Conservation (phyloP, 352 stramenopile genomes). For the Peronospora belbahrii region DNA sequence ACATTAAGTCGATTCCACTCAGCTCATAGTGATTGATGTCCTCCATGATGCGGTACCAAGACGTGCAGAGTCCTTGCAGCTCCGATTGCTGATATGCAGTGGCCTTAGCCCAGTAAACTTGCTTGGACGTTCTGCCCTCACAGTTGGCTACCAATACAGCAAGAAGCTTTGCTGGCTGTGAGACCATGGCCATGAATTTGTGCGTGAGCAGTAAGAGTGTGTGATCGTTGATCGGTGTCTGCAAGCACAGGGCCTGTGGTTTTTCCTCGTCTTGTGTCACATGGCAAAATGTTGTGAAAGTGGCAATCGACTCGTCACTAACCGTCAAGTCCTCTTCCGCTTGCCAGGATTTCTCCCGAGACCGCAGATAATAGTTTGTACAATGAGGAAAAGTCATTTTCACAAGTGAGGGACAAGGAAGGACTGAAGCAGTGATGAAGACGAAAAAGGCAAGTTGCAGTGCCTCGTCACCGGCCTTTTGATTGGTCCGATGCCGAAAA, state of each 20-base stretch:
- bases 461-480: conserved; percentile 1
- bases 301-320: conserved; percentile 4
- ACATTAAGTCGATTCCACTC: conserved; percentile 32
- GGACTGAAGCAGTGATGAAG: conserved; percentile 3
- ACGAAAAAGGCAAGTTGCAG: conserved; percentile 4
- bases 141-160: conserved; percentile 30
- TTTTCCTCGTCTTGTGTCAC: conserved; percentile 12
- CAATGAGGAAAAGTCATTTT: conserved; percentile 58
- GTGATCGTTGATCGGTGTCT: conserved; percentile 3
- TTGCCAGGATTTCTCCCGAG: conserved; percentile 27
- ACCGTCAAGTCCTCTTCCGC: conserved; percentile 2
- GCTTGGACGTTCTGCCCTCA: conserved; percentile 13
- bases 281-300: conserved; percentile 6
- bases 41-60: conserved; percentile 29
- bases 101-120: conserved; percentile 28
- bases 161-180: conserved; percentile 40
- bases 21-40: conserved; percentile 15
- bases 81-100: conserved; percentile 30
- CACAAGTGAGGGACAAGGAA: conserved; percentile 18
- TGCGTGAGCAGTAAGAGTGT: conserved; percentile 32
- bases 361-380: conserved; percentile 22
- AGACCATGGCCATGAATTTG: conserved; percentile 42
- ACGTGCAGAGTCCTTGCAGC: conserved; percentile 17
- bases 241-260: neutral
- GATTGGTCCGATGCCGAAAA: conserved; percentile 9